Percentiles rank a stretch among this genome's conserved stretches.
Evolutionary conservation across 495 filamentous ascomycete genomes (phyloP).

Genomic region (Aspergillus biplanus): DNA sequence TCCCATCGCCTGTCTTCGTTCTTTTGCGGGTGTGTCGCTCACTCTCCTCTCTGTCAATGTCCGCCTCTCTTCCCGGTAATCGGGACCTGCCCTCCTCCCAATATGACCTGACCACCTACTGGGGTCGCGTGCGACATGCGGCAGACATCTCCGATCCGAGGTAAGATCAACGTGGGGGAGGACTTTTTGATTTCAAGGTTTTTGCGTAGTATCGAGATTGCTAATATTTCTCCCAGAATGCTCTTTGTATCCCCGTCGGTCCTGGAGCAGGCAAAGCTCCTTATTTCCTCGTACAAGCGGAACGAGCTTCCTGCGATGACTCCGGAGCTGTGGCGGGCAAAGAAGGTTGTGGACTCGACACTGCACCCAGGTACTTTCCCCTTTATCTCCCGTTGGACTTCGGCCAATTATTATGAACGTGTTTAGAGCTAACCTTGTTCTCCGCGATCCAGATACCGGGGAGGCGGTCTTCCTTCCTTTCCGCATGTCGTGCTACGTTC

Average conservation of each 20-base stretch:
- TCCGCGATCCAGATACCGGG: constrained; percentile 70
- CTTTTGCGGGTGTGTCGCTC: constrained; percentile 11
- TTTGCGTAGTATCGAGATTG: neutral
- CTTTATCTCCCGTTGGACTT: neutral
- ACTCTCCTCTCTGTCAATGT: constrained; percentile 61
- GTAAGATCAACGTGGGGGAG: constrained; percentile 51
- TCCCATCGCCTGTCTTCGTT: constrained; percentile 17
- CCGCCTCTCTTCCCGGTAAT: constrained; percentile 82
- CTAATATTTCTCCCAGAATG: constrained; percentile 59
- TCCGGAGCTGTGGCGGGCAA: constrained; percentile 88
- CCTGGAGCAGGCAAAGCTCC: constrained; percentile 79
- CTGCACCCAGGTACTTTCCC: constrained; percentile 68
- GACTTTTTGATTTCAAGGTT: neutral
- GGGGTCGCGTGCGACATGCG: constrained; percentile 90
- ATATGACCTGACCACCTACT: constrained; percentile 91
- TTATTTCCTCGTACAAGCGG: constrained; percentile 80
- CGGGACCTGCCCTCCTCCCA: constrained; percentile 87
- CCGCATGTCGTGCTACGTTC: constrained; percentile 93
- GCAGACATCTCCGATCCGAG: constrained; percentile 92
- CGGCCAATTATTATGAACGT: neutral
- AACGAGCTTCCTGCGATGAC: constrained; percentile 78
- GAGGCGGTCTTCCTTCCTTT: constrained; percentile 91
- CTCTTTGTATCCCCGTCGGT: constrained; percentile 74
- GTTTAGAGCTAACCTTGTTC: neutral
- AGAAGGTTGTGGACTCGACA: constrained; percentile 96